Conservation (phyloP, 139 green algal genomes). For the Prasinococcaceae sp. region DNA sequence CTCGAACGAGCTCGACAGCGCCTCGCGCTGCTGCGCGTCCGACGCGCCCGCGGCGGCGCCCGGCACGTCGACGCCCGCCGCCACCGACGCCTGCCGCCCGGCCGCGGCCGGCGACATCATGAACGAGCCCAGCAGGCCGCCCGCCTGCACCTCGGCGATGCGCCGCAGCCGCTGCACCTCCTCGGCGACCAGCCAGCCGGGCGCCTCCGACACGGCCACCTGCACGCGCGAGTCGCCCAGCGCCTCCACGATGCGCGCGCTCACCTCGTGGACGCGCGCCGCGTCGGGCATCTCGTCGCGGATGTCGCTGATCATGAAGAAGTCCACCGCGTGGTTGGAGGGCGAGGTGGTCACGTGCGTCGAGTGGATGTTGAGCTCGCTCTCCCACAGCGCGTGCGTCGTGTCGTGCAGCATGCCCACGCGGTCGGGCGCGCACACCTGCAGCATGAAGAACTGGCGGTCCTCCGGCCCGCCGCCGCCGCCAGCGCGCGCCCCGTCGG, state of each 20-base stretch:
- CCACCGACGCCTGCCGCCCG: neutral
- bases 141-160: neutral
- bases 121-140: neutral
- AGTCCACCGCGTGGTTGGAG: constrained; percentile 39
- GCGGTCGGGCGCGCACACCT: constrained; percentile 10
- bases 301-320: constrained; percentile 61
- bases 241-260: too few species aligned
- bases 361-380: constrained; percentile 30
- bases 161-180: too few species aligned
- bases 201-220: too few species aligned
- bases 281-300: constrained; percentile 25
- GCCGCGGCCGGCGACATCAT: neutral
- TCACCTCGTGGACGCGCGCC: constrained; percentile 13
- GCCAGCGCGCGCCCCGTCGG: neutral
- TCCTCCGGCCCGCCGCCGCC: too few species aligned
- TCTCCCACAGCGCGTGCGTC: constrained; percentile 47
- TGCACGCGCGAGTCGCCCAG: too few species aligned
- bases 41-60: neutral
- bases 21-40: neutral
- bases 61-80: neutral
- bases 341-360: constrained; percentile 49
- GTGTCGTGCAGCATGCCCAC: constrained; percentile 26
- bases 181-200: too few species aligned
- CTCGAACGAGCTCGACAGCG: neutral
- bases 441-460: constrained; percentile 14